Evolutionary conservation across 2,329 filamentous ascomycete genomes (phyloP).

Genomic region (Decorospora gaudefroyi): DNA sequence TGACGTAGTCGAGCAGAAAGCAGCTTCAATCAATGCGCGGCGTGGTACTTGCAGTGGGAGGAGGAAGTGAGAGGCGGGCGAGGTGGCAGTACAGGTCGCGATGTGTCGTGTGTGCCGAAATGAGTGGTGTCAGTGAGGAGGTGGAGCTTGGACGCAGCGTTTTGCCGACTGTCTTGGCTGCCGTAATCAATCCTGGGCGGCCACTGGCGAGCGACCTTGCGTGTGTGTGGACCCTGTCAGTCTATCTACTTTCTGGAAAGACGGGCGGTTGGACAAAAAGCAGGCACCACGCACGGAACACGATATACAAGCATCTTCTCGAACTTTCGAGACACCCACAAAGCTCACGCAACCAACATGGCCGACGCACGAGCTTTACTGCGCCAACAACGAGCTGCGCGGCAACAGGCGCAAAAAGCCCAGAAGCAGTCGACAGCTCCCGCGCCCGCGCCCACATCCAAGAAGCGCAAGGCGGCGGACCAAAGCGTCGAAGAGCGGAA

Average conservation of each 20-base stretch:
- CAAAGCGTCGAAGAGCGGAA: constrained; percentile 39
- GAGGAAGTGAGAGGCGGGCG: constrained; percentile 19
- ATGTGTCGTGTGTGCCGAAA: constrained; percentile 36
- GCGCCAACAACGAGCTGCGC: constrained; percentile 47
- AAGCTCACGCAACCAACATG: constrained; percentile 26
- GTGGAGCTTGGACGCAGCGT: constrained; percentile 31
- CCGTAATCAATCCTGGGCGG: constrained; percentile 16
- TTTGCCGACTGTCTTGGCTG: constrained; percentile 29
- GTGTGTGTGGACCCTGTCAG: constrained; percentile 6
- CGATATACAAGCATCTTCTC: no score
- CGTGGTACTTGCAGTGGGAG: constrained; percentile 11
- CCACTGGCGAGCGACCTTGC: constrained; percentile 3
- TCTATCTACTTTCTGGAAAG: constrained; percentile 10
- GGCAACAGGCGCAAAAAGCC: constrained; percentile 40
- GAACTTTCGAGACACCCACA: neutral
- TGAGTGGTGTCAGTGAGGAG: constrained; percentile 35
- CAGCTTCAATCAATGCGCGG: constrained; percentile 15
- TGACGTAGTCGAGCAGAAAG: constrained; percentile 3
- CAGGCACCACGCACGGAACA: constrained; percentile 1
- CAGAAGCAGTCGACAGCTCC: constrained; percentile 38
- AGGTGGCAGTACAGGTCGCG: constrained; percentile 21
- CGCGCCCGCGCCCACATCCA: constrained; percentile 37
- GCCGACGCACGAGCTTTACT: constrained; percentile 48
- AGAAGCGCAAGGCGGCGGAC: constrained; percentile 45
- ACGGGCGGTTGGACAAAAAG: constrained; percentile 1